Conservation (phyloP, 768 basidiomycete genomes). For the Antrodiella citrinella region DNA sequence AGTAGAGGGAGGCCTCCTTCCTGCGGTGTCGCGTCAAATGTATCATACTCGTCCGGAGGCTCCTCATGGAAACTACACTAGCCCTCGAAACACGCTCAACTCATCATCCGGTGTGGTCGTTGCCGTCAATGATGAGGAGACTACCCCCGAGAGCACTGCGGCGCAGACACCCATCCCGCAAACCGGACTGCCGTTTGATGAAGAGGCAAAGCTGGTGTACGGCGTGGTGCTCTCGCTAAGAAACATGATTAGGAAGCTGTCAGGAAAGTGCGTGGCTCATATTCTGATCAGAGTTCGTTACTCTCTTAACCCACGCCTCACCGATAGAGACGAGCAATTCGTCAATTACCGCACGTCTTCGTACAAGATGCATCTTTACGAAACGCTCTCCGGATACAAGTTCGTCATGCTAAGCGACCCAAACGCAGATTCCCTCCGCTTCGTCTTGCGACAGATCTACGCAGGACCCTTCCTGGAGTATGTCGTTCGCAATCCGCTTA, state of each 20-base stretch:
- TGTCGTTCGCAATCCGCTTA: slow-evolving; percentile 87
- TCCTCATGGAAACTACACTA: slow-evolving; percentile 30
- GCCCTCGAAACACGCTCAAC: slow-evolving; percentile 60
- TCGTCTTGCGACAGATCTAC: slow-evolving; percentile 82
- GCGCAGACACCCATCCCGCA: slow-evolving; percentile 13
- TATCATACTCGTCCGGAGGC: slow-evolving; percentile 23
- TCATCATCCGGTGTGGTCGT: slow-evolving; percentile 63
- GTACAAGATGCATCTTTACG: slow-evolving; percentile 91
- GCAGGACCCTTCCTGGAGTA: slow-evolving; percentile 91
- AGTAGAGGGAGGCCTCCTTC: slow-evolving; percentile 62
- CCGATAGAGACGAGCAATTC: slow-evolving; percentile 79
- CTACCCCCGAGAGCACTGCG: slow-evolving; percentile 5
- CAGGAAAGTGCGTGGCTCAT: slow-evolving; percentile 53
- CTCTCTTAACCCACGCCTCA: background rate
- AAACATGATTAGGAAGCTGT: slow-evolving; percentile 93
- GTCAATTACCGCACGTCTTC: slow-evolving; percentile 83
- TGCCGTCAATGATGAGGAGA: slow-evolving; percentile 42
- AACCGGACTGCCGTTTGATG: slow-evolving; percentile 81
- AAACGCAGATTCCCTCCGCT: slow-evolving; percentile 71
- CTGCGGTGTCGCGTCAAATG: slow-evolving; percentile 72
- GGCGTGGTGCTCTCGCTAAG: slow-evolving; percentile 87
- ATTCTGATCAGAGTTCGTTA: too few species aligned
- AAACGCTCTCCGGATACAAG: slow-evolving; percentile 88
- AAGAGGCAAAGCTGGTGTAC: slow-evolving; percentile 96
- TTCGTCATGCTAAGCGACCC: slow-evolving; percentile 93